Evolutionary conservation across 1,139 yeast genomes (phyloP).

Genomic region (Candida neerlandica): DNA sequence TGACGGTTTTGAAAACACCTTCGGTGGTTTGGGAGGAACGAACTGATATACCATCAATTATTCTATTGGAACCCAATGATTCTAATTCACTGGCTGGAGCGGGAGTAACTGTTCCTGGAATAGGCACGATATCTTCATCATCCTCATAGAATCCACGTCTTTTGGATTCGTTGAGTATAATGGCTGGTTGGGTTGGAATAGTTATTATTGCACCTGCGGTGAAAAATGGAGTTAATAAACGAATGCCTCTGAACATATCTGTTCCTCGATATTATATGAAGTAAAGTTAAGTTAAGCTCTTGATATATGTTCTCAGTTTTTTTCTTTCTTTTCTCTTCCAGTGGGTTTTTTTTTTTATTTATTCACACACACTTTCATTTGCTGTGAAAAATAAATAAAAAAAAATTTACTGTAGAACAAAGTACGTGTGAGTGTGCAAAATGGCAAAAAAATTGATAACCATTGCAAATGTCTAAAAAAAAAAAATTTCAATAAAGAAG

Average conservation of each 20-base stretch:
- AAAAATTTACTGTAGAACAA: background rate
- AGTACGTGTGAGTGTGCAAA: background rate
- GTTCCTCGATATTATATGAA: no score
- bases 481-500: background rate
- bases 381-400: no score
- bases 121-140: constrained; percentile 51
- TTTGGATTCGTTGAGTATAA: constrained; percentile 25
- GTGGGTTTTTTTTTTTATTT: background rate
- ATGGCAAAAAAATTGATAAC: background rate
- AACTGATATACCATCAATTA: constrained; percentile 60
- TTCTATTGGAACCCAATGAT: constrained; percentile 43
- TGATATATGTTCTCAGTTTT: background rate
- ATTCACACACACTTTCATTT: constrained; percentile 4
- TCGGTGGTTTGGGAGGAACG: constrained; percentile 56
- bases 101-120: constrained; percentile 58
- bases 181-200: background rate
- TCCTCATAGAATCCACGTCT: constrained; percentile 64
- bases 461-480: constrained; percentile 1
- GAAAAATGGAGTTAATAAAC: constrained; percentile 13
- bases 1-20: constrained; percentile 45
- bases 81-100: constrained; percentile 51
- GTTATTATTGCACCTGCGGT: constrained; percentile 13
- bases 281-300: no score
- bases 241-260: constrained; percentile 15
- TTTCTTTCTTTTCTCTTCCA: background rate